Evolutionary conservation across 1,284 basidiomycete species (phyloP).

Genomic region (Ustilago hordei): DNA sequence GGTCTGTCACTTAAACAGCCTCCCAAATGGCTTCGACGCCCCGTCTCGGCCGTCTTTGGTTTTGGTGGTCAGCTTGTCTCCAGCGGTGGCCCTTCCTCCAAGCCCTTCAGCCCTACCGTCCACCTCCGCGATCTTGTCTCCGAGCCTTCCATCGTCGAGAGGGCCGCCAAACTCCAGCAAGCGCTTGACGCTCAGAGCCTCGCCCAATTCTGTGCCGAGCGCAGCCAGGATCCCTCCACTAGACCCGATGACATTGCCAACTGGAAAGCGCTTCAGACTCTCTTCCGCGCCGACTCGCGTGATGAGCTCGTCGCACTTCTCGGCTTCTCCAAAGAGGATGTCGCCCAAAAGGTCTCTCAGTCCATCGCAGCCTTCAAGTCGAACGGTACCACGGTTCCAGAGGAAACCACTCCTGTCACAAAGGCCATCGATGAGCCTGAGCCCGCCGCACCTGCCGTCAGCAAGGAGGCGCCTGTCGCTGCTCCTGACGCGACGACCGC

Average conservation of each 20-base stretch:
- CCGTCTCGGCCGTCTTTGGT: constrained; percentile 85
- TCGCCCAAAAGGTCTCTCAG: constrained; percentile 82
- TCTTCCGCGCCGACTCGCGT: constrained; percentile 88
- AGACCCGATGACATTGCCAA: constrained; percentile 70
- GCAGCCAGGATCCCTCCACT: constrained; percentile 66
- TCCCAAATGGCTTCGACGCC: constrained; percentile 93
- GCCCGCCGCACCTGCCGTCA: constrained; percentile 61
- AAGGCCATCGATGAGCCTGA: constrained; percentile 46
- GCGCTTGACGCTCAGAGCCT: constrained; percentile 75
- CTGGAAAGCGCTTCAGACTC: constrained; percentile 89
- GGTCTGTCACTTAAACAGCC: constrained; percentile 74
- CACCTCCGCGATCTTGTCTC: constrained; percentile 73
- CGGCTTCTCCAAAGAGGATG: constrained; percentile 91
- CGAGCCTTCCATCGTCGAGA: constrained; percentile 81
- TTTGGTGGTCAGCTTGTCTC: constrained; percentile 86
- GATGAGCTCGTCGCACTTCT: constrained; percentile 91
- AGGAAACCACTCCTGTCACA: constrained; percentile 66
- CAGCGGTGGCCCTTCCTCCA: constrained; percentile 71
- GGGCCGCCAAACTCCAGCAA: constrained; percentile 79
- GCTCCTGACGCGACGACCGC: constrained; percentile 70
- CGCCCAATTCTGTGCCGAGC: constrained; percentile 64
- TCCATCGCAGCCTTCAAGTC: constrained; percentile 78
- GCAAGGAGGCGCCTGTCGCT: constrained; percentile 72
- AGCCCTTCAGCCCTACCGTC: constrained; percentile 69
- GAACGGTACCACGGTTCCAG: constrained; percentile 57